phyloP scores from a whole-genome alignment of 1,284 basidiomycete species.

The Apiotrichum mycotoxinovorans region DNA sequence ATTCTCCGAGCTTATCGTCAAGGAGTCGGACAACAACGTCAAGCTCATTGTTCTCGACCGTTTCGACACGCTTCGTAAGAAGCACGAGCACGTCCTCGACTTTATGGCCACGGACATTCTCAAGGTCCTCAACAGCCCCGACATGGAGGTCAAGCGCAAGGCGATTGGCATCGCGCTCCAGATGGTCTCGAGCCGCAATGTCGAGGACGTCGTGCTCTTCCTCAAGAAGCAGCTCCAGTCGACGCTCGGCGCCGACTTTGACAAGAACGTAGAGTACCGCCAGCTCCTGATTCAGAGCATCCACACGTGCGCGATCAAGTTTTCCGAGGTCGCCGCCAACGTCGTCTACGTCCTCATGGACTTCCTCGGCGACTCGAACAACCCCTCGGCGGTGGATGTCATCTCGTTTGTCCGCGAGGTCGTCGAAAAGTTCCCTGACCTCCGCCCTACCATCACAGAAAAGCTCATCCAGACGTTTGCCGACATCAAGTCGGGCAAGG shows the following conservation, averaged over 20 bases:
- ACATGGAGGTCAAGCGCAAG: slow-evolving; percentile 95
- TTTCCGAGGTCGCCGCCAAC: slow-evolving; percentile 95
- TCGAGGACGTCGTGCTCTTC: slow-evolving; percentile 96
- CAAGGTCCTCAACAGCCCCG: slow-evolving; percentile 72
- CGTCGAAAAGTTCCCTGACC: slow-evolving; percentile 92
- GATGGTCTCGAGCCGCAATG: slow-evolving; percentile 91
- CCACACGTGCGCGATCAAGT: slow-evolving; percentile 93
- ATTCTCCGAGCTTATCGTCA: slow-evolving; percentile 84
- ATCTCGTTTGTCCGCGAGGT: slow-evolving; percentile 95
- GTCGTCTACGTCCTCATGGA: slow-evolving; percentile 98
- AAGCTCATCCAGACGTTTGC: slow-evolving; percentile 79
- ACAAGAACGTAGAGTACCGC: slow-evolving; percentile 85
- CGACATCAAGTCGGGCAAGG: slow-evolving; percentile 95
- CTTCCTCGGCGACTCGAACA: slow-evolving; percentile 94
- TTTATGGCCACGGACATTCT: slow-evolving; percentile 94
- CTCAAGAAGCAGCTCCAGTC: slow-evolving; percentile 96
- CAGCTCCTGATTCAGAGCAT: slow-evolving; percentile 97
- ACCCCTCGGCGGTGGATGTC: slow-evolving; percentile 91
- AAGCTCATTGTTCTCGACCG: slow-evolving; percentile 97
- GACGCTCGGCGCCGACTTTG: slow-evolving; percentile 76
- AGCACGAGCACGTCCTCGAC: slow-evolving; percentile 89
- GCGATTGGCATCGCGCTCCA: slow-evolving; percentile 85
- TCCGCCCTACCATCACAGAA: slow-evolving; percentile 79
- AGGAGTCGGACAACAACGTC: slow-evolving; percentile 98
- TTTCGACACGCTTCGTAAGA: slow-evolving; percentile 75